Evolutionary conservation across 78 protist species (phyloP).

Genomic region (Bigelowiella natans): DNA sequence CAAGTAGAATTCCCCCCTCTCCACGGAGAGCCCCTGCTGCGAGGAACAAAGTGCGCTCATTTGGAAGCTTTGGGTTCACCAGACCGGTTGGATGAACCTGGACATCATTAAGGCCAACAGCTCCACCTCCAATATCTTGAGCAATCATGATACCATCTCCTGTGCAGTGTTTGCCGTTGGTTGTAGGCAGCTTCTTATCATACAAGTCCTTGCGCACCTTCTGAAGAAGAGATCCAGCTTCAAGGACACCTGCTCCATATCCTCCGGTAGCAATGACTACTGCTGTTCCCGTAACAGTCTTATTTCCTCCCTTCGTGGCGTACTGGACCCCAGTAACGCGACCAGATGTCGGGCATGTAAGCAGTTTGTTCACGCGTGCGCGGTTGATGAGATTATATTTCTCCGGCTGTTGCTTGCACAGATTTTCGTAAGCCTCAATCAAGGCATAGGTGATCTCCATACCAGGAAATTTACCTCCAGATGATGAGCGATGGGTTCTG

Average conservation of each 20-base stretch:
- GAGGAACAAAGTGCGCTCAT: slow-evolving; percentile 35
- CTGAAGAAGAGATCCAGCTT: background rate
- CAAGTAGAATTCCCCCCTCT: slow-evolving; percentile 61
- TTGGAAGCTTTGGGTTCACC: slow-evolving; percentile 44
- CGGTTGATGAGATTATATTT: background rate
- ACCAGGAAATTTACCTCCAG: slow-evolving; percentile 5
- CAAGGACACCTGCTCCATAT: slow-evolving; percentile 6
- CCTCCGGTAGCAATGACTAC: slow-evolving; percentile 14
- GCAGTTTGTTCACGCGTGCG: slow-evolving; percentile 2
- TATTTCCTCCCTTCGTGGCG: background rate
- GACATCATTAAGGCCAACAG: slow-evolving; percentile 43
- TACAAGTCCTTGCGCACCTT: background rate
- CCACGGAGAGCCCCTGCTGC: slow-evolving; percentile 78
- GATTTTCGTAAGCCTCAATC: background rate
- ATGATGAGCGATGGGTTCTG: slow-evolving; percentile 25
- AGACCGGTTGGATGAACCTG: slow-evolving; percentile 80
- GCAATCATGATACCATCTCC: slow-evolving; percentile 57
- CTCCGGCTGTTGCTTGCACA: background rate
- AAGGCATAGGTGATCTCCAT: slow-evolving; percentile 8
- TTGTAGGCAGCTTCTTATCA: slow-evolving; percentile 5
- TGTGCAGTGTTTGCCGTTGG: slow-evolving; percentile 8
- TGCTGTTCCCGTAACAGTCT: background rate
- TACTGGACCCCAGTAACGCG: background rate
- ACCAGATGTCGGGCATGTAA: background rate
- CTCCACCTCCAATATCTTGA: slow-evolving; percentile 28